Evolutionary conservation across 2,329 filamentous ascomycete species (phyloP).

Genomic region (Nannizzia gypsea): DNA sequence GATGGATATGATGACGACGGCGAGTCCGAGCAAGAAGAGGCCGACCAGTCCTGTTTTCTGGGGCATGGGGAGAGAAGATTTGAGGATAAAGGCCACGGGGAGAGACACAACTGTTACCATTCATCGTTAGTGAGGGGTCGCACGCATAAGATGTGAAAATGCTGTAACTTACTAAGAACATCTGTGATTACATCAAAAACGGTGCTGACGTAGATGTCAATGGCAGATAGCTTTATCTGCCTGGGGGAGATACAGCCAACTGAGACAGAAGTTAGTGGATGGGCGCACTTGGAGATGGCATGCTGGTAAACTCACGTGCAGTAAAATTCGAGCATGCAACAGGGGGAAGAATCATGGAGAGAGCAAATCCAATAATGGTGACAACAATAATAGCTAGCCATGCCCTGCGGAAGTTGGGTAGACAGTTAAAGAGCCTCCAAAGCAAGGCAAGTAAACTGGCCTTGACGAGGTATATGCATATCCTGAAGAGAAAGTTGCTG

Average conservation of each 20-base stretch:
- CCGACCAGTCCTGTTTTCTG: slow-evolving; percentile 9
- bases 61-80: slow-evolving; percentile 7
- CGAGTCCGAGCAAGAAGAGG: slow-evolving; percentile 7
- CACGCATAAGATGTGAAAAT: not conserved
- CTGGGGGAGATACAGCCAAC: not conserved
- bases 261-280: not conserved
- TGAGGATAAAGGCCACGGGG: slow-evolving; percentile 9
- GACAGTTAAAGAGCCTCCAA: slow-evolving; percentile 8
- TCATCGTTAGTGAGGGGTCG: not conserved
- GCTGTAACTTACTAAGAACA: not conserved
- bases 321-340: slow-evolving; percentile 7
- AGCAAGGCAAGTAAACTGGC: slow-evolving; percentile 10
- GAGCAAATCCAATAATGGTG: not conserved
- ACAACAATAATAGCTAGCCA: slow-evolving; percentile 3
- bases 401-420: slow-evolving; percentile 4
- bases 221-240: not conserved
- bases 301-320: not conserved
- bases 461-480: slow-evolving; percentile 9
- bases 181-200: not conserved
- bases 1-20: slow-evolving; percentile 6
- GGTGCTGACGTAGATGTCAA: not conserved
- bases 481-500: slow-evolving; percentile 6
- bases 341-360: slow-evolving; percentile 1
- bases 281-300: not conserved
- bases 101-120: slow-evolving; percentile 8